phyloP scores from a whole-genome alignment of 768 basidiomycete species.

The Russula griseocarnosa region DNA sequence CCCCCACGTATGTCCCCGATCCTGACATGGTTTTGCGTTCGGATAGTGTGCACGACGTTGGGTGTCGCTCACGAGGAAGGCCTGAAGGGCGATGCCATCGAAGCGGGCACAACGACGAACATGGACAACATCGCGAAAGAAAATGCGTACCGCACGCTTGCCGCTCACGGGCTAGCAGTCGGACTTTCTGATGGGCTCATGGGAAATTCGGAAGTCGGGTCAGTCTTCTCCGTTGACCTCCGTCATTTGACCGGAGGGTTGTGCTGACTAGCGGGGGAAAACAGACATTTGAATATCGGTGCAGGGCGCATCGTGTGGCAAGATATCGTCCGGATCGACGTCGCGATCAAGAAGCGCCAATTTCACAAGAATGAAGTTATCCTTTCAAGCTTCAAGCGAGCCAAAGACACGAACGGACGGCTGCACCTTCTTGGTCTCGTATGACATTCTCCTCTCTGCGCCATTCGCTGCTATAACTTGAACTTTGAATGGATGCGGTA shows the following conservation, averaged over 20 bases:
- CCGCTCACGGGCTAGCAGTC: conserved; percentile 88
- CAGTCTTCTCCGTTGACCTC: conserved; percentile 36
- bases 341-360: conserved; percentile 80
- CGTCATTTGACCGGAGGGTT: not conserved
- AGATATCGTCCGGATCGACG: conserved; percentile 94
- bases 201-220: conserved; percentile 99
- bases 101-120: conserved; percentile 74
- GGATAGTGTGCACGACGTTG: conserved; percentile 92
- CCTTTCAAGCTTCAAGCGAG: conserved; percentile 66
- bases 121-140: conserved; percentile 86
- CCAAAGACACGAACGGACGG: conserved; percentile 78
- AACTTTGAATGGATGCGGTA: not conserved
- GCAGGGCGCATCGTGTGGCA: conserved; percentile 97
- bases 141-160: conserved; percentile 65
- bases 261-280: conserved; percentile 10
- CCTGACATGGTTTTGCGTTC: conserved; percentile 1
- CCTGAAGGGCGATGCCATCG: conserved; percentile 84
- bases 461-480: not conserved
- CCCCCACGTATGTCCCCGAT: not conserved
- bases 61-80: conserved; percentile 67
- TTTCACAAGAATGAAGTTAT: conserved; percentile 79
- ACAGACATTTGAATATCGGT: conserved; percentile 91
- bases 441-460: conserved; percentile 15
- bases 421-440: conserved; percentile 89
- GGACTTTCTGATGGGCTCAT: conserved; percentile 91